A percentile compares a stretch with the other conserved stretches of the same genome.
phyloP scores from a whole-genome alignment of 179 eudicot genomes.

The Dionaea muscipula region DNA sequence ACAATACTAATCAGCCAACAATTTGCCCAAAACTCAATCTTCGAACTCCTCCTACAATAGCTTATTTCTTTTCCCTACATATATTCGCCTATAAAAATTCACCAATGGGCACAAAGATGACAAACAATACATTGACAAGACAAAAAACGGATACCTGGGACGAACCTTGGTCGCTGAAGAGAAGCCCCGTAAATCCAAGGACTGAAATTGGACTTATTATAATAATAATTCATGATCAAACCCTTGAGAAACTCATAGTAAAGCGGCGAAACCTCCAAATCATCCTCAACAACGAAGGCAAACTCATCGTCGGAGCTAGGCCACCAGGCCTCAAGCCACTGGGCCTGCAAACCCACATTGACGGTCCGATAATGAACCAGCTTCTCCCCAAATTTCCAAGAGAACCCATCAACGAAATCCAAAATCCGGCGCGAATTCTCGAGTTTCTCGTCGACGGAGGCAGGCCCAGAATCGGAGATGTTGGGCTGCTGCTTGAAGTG shows the following conservation, averaged over 20 bases:
- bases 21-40: no score
- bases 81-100: no score
- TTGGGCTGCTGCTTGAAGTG: slow-evolving; percentile 25
- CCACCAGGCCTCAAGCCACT: slow-evolving; percentile 99
- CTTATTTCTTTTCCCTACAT: no score
- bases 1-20: no score
- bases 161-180: slow-evolving; percentile 89
- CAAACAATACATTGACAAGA: background rate
- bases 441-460: slow-evolving; percentile 25
- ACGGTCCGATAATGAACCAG: slow-evolving; percentile 66
- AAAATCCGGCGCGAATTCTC: slow-evolving; percentile 35
- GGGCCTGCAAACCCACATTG: slow-evolving; percentile 84
- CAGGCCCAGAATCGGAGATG: slow-evolving; percentile 9
- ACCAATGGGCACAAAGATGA: no score
- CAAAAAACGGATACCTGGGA: slow-evolving; percentile 58
- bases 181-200: slow-evolving; percentile 77
- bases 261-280: slow-evolving; percentile 69
- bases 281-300: slow-evolving; percentile 93
- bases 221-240: slow-evolving; percentile 50
- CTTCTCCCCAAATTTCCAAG: slow-evolving; percentile 64
- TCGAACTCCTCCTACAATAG: no score
- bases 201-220: slow-evolving; percentile 48
- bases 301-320: slow-evolving; percentile 70
- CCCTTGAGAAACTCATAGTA: slow-evolving; percentile 58
- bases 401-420: slow-evolving; percentile 66